Percentiles rank a stretch among this genome's conserved stretches.
Conservation (phyloP, 2,329 filamentous ascomycete genomes). For the Helminthosporium solani region DNA sequence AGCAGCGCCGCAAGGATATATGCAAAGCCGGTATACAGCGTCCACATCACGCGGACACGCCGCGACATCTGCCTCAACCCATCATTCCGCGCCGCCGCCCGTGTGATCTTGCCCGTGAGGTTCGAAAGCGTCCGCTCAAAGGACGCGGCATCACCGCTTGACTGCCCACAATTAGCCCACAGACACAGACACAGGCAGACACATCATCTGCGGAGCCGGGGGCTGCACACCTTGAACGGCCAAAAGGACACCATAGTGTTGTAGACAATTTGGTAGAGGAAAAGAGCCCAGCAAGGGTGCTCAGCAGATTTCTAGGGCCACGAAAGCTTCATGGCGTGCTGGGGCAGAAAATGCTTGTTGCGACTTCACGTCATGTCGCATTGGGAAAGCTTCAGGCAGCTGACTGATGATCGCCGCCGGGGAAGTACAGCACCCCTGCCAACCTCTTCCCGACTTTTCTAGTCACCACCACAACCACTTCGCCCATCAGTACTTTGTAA, state of each 20-base stretch:
- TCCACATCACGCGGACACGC: conserved; percentile 81
- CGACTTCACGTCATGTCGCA: conserved; percentile 18
- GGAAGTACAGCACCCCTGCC: conserved; percentile 16
- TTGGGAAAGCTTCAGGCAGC: conserved; percentile 16
- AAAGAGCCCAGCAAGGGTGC: conserved; percentile 29
- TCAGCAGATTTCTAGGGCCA: conserved; percentile 21
- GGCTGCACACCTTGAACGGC: conserved; percentile 70
- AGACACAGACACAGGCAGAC: too few relatives aligned
- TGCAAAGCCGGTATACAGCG: conserved; percentile 84
- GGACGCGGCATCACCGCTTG: conserved; percentile 78
- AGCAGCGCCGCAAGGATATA: conserved; percentile 87
- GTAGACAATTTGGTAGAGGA: conserved; percentile 24
- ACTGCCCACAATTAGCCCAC: conserved; percentile 50
- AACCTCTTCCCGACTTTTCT: conserved; percentile 23
- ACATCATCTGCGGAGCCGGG: not conserved
- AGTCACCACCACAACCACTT: conserved; percentile 10
- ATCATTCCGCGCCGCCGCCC: conserved; percentile 72
- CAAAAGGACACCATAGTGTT: conserved; percentile 74
- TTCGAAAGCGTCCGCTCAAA: conserved; percentile 89
- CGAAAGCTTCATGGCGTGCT: conserved; percentile 29
- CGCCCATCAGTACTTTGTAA: not conserved
- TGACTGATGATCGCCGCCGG: conserved; percentile 26
- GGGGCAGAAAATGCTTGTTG: conserved; percentile 6
- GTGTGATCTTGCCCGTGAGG: conserved; percentile 78
- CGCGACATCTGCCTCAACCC: conserved; percentile 69